A percentile compares a stretch with the other conserved stretches of the same genome.
Evolutionary conservation across 148 eudicot genomes (phyloP).

Genomic region (Arbutus unedo): DNA sequence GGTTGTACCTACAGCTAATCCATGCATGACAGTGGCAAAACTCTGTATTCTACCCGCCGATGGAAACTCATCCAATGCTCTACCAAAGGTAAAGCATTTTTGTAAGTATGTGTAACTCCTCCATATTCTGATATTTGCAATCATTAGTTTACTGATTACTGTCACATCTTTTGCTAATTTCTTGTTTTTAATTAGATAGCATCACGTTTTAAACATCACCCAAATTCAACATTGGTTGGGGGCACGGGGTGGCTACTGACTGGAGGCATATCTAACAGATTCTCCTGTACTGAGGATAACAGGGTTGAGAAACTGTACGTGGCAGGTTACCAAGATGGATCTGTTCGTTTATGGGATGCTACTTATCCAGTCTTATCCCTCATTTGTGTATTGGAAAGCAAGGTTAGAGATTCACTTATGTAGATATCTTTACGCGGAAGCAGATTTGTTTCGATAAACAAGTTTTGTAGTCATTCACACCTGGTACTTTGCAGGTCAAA

Average conservation of each 20-base stretch:
- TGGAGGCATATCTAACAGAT: slow-evolving; percentile 49
- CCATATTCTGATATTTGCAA: slow-evolving; percentile 5
- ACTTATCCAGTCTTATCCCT: slow-evolving; percentile 48
- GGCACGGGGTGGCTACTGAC: slow-evolving; percentile 48
- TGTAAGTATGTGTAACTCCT: background rate
- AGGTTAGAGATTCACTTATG: slow-evolving; percentile 37
- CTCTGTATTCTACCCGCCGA: slow-evolving; percentile 32
- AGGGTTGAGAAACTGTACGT: slow-evolving; percentile 40
- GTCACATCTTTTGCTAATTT: background rate
- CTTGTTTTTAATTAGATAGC: slow-evolving; percentile 29
- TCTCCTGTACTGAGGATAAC: slow-evolving; percentile 28
- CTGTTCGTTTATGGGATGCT: slow-evolving; percentile 73
- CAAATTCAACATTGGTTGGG: slow-evolving; percentile 26
- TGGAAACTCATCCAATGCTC: slow-evolving; percentile 24
- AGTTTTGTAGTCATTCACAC: background rate
- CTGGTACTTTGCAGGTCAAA: slow-evolving; percentile 42
- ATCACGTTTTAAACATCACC: slow-evolving; percentile 11
- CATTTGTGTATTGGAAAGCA: slow-evolving; percentile 38
- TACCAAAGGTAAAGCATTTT: slow-evolving; percentile 28
- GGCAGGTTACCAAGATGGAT: slow-evolving; percentile 71
- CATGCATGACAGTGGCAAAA: slow-evolving; percentile 51
- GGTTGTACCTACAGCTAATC: slow-evolving; percentile 49
- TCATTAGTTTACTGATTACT: slow-evolving; percentile 12
- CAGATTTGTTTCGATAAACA: background rate
- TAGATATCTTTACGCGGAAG: background rate